These are phyloP conservation scores for Arabidopsis lyrata DNA, from an alignment of 441 rosid species.

Conservation along the genomic window DNA sequence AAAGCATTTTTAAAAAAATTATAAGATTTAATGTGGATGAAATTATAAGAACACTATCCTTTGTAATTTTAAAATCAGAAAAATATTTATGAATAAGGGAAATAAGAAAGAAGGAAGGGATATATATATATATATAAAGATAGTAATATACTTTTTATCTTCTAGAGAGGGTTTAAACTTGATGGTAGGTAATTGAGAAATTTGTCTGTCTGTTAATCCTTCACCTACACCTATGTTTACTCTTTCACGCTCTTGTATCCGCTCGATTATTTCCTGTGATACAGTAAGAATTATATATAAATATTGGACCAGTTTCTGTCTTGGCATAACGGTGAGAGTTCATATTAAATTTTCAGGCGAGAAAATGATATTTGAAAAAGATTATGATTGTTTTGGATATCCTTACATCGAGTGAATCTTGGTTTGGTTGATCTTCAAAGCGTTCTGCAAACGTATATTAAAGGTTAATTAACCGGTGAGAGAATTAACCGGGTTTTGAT, in stretches of 20 bases:
- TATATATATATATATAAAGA: not conserved
- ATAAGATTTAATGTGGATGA: not conserved
- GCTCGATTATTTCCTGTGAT: not conserved
- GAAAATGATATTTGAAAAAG: not conserved
- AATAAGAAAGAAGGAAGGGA: not conserved
- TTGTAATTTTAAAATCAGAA: not conserved
- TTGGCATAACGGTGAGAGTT: not conserved
- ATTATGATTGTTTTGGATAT: not conserved
- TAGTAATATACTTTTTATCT: conserved; percentile 29
- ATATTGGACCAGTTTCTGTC: not conserved
- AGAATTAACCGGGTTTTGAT: not conserved
- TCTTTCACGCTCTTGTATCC: not conserved
- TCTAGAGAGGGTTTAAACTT: conserved; percentile 28
- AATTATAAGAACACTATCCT: not conserved
- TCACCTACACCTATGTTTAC: not conserved
- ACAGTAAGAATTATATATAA: not conserved
- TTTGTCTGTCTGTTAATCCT: conserved; percentile 28
- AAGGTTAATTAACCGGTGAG: not conserved
- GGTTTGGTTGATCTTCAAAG: not conserved
- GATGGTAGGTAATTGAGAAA: conserved; percentile 26
- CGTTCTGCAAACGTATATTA: conserved; percentile 16
- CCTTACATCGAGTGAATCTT: conserved; percentile 10
- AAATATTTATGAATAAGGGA: conserved; percentile 3
- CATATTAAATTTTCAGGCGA: not conserved
- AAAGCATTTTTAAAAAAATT: too few relatives aligned